Conservation (phyloP, 495 filamentous ascomycete genomes). For the Hyaloscypha finlandica region DNA sequence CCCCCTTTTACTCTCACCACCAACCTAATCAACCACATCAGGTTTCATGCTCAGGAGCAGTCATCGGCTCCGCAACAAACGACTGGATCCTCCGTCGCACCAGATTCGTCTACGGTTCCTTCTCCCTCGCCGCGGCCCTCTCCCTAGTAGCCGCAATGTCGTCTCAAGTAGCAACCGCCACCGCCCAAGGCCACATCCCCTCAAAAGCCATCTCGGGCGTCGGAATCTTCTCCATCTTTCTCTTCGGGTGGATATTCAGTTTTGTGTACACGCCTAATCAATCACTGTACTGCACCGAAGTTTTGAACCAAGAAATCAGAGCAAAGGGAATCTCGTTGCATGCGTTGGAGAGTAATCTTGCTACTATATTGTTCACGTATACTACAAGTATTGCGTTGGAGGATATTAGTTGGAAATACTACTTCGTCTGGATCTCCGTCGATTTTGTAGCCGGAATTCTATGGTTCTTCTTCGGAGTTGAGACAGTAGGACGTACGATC, state of each 20-base stretch:
- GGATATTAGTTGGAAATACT: conserved; percentile 22
- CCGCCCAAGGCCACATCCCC: background rate
- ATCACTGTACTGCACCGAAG: conserved; percentile 16
- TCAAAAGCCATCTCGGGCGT: conserved; percentile 14
- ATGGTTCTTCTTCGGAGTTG: conserved; percentile 23
- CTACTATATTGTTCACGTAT: conserved; percentile 14
- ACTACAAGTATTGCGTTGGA: conserved; percentile 18
- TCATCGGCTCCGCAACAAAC: conserved; percentile 10
- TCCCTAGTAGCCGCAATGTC: conserved; percentile 13
- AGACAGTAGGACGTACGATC: conserved; percentile 19
- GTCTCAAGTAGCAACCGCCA: conserved; percentile 9
- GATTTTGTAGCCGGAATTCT: conserved; percentile 14
- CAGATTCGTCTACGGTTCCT: conserved; percentile 13
- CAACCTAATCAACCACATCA: background rate
- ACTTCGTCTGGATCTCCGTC: conserved; percentile 24
- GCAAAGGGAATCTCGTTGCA: conserved; percentile 18
- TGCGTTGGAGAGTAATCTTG: conserved; percentile 18
- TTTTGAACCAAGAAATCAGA: conserved; percentile 15
- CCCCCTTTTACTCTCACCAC: background rate
- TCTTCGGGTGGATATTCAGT: conserved; percentile 16
- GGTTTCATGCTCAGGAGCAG: conserved; percentile 13
- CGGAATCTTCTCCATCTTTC: conserved; percentile 11
- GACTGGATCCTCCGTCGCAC: conserved; percentile 10
- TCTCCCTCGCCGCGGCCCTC: conserved; percentile 5
- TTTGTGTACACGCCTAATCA: conserved; percentile 19